Base-by-base conservation (phyloP, 352 stramenopile genomes). In the Halophytophthora polymorphica region DNA sequence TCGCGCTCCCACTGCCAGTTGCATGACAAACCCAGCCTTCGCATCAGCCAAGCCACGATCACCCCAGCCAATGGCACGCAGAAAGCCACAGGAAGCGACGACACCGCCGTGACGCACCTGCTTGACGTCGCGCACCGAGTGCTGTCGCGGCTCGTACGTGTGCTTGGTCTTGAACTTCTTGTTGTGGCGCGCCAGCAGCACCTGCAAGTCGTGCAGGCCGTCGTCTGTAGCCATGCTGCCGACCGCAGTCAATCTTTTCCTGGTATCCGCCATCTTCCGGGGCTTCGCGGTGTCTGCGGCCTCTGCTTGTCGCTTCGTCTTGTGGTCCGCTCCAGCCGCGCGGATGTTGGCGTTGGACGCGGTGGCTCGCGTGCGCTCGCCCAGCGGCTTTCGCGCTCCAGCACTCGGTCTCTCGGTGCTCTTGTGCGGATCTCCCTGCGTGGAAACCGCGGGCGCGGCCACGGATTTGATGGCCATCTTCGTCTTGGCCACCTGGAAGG, bases 91-190 rank as follows among this genome's bases (percentile, higher is more conserved):
- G 35, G 8, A 39, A 13, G 15, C 3, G 29, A 21, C 40, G 10
- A 19, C 22, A 18, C 6, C 8, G 25, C 11, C 14, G 11, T 18
- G 5, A 54, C 71, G 37, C 53, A 90, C 82, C 76, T 72, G 61
- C 45, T 73, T 77, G 10, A 93, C 79, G 45, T 90, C 76, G 12
- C 82, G 76, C 36, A 93, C 70, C 5, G 82, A 88, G 56, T 93
- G 82, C 21, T 86, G 69, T n/a, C 69, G 73, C 15, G 82, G 82
- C 45, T 93, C 79, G 51, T 90, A 93, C 37, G 75, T 88, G 50
- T 90, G 79, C 18, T 31, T 43, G 3, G 59, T 64, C 61, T 88
- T 89, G 51, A 90, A 85, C 44, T 86, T 87, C 60, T 88, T 90
- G 61, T 93, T 93, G 55, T 93, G 82, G 33, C 67, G 64, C 37